Conservation (phyloP, 176 grass and related monocot genomes). For the Carex parvula region DNA sequence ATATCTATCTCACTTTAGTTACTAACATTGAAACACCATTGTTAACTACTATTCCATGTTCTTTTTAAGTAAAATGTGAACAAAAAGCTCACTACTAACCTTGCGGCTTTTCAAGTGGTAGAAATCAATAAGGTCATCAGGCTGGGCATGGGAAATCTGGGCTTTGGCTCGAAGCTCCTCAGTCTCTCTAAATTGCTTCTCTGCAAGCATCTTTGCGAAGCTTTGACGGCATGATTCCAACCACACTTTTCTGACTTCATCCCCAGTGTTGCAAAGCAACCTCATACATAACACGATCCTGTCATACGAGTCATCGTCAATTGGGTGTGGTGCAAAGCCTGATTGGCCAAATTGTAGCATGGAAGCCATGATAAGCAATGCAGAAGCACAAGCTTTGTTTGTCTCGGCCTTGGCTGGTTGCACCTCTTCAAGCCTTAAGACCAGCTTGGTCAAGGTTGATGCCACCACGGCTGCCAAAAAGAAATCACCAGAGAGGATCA, state of each 20-base stretch:
- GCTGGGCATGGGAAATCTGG: conserved; percentile 63
- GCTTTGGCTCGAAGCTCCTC: conserved; percentile 64
- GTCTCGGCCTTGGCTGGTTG: conserved; percentile 6
- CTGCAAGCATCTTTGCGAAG: conserved; percentile 66
- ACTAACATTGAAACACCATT: not conserved
- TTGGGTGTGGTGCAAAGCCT: conserved; percentile 8
- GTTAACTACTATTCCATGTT: not conserved
- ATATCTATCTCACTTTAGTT: not conserved
- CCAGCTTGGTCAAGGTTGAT: conserved; percentile 25
- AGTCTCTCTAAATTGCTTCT: conserved; percentile 74
- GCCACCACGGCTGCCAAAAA: conserved; percentile 23
- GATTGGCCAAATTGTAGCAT: conserved; percentile 23
- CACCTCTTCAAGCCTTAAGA: conserved; percentile 24
- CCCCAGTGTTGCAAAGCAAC: conserved; percentile 56
- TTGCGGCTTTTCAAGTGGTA: conserved; percentile 73
- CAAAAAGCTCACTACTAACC: conserved; percentile 29
- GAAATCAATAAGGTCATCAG: conserved; percentile 84
- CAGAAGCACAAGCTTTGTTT: conserved; percentile 2
- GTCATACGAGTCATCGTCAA: conserved; percentile 38
- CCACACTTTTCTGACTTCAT: conserved; percentile 62
- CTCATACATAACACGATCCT: conserved; percentile 60
- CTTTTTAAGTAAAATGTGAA: not conserved
- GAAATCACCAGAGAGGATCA: conserved; percentile 29
- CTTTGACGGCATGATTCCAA: conserved; percentile 54
- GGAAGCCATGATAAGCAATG: conserved; percentile 14